phyloP scores from a whole-genome alignment of 176 grass and related monocot species.

The Raddia distichophylla region DNA sequence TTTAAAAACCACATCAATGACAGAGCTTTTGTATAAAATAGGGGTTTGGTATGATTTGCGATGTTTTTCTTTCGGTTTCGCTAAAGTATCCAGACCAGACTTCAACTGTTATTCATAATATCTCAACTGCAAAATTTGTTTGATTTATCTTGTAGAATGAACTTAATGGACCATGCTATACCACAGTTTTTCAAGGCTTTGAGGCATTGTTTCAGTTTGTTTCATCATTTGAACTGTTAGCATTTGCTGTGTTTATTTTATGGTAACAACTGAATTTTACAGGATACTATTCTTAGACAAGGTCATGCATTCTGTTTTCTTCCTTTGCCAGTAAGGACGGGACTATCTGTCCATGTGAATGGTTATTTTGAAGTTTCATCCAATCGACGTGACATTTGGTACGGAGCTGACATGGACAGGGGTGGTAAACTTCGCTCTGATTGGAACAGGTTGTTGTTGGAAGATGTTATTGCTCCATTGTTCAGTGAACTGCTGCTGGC shows the following conservation, averaged over 20 bases:
- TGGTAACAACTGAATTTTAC: slow-evolving; percentile 56
- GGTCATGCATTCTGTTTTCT: slow-evolving; percentile 97
- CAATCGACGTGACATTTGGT: slow-evolving; percentile 96
- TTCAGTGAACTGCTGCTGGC: slow-evolving; percentile 81
- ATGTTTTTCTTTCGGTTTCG: not conserved
- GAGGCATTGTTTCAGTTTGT: not conserved
- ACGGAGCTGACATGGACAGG: slow-evolving; percentile 96
- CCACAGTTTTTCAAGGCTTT: not conserved
- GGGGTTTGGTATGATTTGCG: not conserved
- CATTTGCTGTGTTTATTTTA: slow-evolving; percentile 30
- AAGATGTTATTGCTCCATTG: slow-evolving; percentile 77
- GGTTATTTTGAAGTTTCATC: slow-evolving; percentile 98
- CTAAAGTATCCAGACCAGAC: not conserved
- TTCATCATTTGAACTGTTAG: slow-evolving; percentile 12
- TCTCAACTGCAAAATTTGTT: slow-evolving; percentile 24
- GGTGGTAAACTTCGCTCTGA: slow-evolving; percentile 97
- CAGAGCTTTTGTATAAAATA: slow-evolving; percentile 8
- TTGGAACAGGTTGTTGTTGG: slow-evolving; percentile 85
- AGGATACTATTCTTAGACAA: slow-evolving; percentile 73
- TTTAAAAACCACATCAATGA: not conserved
- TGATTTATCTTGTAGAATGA: slow-evolving; percentile 11
- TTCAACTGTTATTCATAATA: slow-evolving; percentile 20
- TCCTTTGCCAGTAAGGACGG: slow-evolving; percentile 91
- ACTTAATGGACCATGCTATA: not conserved
- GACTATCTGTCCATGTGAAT: slow-evolving; percentile 94